phyloP scores from a whole-genome alignment of 2,329 filamentous ascomycete species.

The Penicillium sp. region DNA sequence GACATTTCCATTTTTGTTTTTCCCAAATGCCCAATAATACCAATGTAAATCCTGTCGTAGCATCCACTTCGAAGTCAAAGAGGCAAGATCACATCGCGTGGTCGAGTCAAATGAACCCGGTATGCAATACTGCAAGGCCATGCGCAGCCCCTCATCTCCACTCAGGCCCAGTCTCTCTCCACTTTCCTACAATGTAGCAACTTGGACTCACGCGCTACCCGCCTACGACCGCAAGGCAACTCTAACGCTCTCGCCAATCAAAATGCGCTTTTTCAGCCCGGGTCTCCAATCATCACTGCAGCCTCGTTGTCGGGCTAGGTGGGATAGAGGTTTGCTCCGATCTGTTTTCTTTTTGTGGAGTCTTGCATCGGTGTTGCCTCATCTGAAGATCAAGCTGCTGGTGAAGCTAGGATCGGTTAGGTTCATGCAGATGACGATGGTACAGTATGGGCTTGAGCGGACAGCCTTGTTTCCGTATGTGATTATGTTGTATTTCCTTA shows the following conservation, averaged over 20 bases:
- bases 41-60: slow-evolving; percentile 10
- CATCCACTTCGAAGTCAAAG: neutral
- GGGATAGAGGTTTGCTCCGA: slow-evolving; percentile 7
- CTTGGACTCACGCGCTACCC: slow-evolving; percentile 21
- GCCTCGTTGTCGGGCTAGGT: neutral
- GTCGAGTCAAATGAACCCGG: slow-evolving; percentile 22
- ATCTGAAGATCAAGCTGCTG: slow-evolving; percentile 12
- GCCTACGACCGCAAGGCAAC: slow-evolving; percentile 5
- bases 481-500: neutral
- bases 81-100: slow-evolving; percentile 18
- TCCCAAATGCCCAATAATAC: neutral
- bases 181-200: neutral
- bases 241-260: slow-evolving; percentile 20
- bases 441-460: slow-evolving; percentile 2
- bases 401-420: slow-evolving; percentile 10
- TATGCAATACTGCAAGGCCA: slow-evolving; percentile 2
- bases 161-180: neutral
- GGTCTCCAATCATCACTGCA: neutral
- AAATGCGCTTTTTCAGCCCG: neutral
- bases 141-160: neutral
- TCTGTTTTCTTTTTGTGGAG: slow-evolving; percentile 16
- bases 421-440: slow-evolving; percentile 13
- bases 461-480: neutral
- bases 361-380: neutral
- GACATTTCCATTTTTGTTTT: neutral